Base-by-base conservation (phyloP, 768 basidiomycete genomes). In the Multifurca ochricompacta region DNA sequence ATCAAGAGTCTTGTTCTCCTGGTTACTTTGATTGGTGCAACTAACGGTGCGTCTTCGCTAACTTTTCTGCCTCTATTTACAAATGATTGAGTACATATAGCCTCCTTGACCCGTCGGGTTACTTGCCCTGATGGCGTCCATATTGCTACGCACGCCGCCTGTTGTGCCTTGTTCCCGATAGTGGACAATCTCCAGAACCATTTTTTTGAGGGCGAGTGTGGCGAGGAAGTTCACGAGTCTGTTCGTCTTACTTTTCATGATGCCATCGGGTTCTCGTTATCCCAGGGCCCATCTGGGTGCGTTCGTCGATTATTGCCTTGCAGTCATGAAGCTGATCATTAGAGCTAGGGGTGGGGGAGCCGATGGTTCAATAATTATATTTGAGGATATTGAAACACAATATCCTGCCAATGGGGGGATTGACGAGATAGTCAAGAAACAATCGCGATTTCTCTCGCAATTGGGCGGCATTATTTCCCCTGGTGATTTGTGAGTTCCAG, bases 341-440 rank as follows among this genome's bases (percentile, higher is more conserved):
- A 32, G 40, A 14, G 25, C 36, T 53, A 62, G 58, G 23, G 66
- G 68, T 35, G 64, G 63, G n/a, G 69, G 69, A 3, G 67, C 66
- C 41, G 78, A 80, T 54, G 79, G 77, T 27, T 78, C 77, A 4
- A 73, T 79, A 56, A 69, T 77, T 54, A 65, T 68, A 1, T 79
- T 80, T 65, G 60, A 64, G 21, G 66, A 70, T 8, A 69, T 71
- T 34, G 78, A 78, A 60, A 65, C 70, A 19, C 53, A 59, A 7
- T 79, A 73, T 65, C 61, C 65, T 6, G 74, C 76, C 4, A 78
- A 77, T 60, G 58, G 54, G 25, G 76, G 77, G 23, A 59, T 64
- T 59, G 72, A 75, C 55, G 74, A 71, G 14, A 70, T 75, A 48
- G 66, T 76, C 40, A 68, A 67, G 4, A 63, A 52, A 0, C 67